Percentiles rank a stretch among this genome's conserved stretches.
Evolutionary conservation across 768 basidiomycete genomes (phyloP).

Genomic region (Ramaria rubella): DNA sequence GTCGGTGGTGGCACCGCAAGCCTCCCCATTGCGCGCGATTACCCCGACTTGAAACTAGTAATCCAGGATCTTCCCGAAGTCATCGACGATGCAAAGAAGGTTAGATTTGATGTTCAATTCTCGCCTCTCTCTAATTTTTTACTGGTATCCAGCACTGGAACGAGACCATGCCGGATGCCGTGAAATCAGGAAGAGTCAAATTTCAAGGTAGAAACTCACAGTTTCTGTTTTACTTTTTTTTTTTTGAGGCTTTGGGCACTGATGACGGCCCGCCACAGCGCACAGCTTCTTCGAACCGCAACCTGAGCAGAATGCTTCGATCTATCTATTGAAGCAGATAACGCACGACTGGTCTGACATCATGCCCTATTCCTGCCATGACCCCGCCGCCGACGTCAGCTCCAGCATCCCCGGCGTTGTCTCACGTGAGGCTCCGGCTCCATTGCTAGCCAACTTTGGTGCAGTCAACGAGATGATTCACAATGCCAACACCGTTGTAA

Average conservation of each 20-base stretch:
- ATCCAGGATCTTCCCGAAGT: constrained; percentile 18
- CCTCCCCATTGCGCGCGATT: constrained; percentile 7
- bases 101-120: neutral
- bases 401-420: neutral
- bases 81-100: constrained; percentile 19
- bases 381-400: neutral
- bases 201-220: neutral
- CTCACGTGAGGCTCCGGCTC: constrained; percentile 8
- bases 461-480: constrained; percentile 7
- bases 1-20: constrained; percentile 18
- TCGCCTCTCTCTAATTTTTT: neutral
- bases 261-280: neutral
- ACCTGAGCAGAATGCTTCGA: neutral
- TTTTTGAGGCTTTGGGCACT: neutral
- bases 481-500: neutral
- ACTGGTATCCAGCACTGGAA: neutral
- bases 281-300: neutral
- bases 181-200: neutral
- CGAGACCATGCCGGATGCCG: neutral
- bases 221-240: neutral
- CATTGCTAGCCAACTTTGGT: constrained; percentile 19
- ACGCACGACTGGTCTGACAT: constrained; percentile 17
- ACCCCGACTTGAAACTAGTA: constrained; percentile 13
- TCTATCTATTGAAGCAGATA: constrained; percentile 13
- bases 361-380: constrained; percentile 17